These are phyloP conservation scores for Trichoderma arundinaceum DNA, from an alignment of 2,329 filamentous ascomycete genomes.

Conservation along the genomic window DNA sequence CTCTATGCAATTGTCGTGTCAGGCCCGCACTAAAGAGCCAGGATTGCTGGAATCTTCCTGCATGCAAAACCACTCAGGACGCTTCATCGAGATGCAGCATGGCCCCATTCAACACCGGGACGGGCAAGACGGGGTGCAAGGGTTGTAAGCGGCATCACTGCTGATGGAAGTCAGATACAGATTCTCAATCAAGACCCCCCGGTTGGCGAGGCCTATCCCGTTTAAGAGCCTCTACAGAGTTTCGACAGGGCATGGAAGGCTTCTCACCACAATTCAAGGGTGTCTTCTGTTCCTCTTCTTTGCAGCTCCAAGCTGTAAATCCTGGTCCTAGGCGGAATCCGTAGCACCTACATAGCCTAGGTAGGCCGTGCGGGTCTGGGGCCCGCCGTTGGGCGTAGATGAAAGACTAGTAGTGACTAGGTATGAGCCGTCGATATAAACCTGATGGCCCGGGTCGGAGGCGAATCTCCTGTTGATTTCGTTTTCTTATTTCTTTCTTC, in stretches of 20 bases:
- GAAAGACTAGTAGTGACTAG: conserved; percentile 7
- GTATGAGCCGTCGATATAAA: conserved; percentile 6
- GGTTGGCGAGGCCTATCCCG: not conserved
- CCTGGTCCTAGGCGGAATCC: conserved; percentile 11
- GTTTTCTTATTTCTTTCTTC: not conserved
- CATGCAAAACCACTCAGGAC: not conserved
- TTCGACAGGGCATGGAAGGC: not conserved
- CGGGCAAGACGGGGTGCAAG: not conserved
- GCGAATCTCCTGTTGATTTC: not conserved
- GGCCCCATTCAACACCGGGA: not conserved
- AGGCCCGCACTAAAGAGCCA: conserved; percentile 9
- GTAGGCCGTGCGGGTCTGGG: conserved; percentile 16
- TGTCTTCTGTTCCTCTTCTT: not conserved
- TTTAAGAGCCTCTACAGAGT: no score
- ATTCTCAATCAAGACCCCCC: not conserved
- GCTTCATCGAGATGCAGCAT: not conserved
- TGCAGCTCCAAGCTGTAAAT: not conserved
- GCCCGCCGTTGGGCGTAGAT: conserved; percentile 26
- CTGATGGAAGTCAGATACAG: not conserved
- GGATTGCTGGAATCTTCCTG: not conserved
- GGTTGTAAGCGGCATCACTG: not conserved
- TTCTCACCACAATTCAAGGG: not conserved
- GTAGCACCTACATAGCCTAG: not conserved
- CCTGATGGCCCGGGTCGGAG: not conserved
- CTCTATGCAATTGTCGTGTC: conserved; percentile 18